Conservation (phyloP, 1,284 basidiomycete genomes). For the Retiboletus flavoniger region DNA sequence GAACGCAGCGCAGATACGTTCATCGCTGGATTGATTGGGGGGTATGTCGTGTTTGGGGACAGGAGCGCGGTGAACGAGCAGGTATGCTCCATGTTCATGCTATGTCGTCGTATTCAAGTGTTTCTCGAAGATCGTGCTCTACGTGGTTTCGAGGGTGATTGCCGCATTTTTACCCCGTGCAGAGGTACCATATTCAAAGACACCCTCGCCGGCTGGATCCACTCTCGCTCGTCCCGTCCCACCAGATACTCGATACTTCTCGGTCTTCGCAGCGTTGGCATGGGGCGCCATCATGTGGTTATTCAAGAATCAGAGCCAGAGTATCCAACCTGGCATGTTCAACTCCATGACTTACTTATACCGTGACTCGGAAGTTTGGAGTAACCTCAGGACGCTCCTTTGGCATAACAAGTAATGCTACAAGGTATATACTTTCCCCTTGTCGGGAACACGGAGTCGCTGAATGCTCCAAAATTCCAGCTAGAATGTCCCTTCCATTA, state of each 20-base stretch:
- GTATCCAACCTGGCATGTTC: conserved; percentile 92
- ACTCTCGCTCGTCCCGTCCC: conserved; percentile 65
- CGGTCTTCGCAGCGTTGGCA: conserved; percentile 83
- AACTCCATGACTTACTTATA: conserved; percentile 80
- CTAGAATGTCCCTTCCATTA: conserved; percentile 4
- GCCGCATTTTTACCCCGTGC: conserved; percentile 85
- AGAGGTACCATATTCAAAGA: conserved; percentile 43
- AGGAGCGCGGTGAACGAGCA: conserved; percentile 98
- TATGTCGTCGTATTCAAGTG: not conserved
- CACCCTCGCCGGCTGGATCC: conserved; percentile 38
- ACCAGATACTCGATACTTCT: conserved; percentile 80
- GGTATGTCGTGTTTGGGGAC: conserved; percentile 92
- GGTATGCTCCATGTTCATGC: conserved; percentile 46
- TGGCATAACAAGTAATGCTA: conserved; percentile 66
- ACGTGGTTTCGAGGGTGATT: conserved; percentile 87
- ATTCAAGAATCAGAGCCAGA: conserved; percentile 83
- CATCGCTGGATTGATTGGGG: conserved; percentile 88
- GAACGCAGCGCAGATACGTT: conserved; percentile 83
- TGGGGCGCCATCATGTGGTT: conserved; percentile 99
- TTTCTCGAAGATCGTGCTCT: conserved; percentile 82
- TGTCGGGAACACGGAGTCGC: not conserved
- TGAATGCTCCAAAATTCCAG: not conserved
- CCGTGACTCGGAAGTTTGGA: conserved; percentile 72
- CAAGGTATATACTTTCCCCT: conserved; percentile 6
- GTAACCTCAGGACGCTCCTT: conserved; percentile 60